Percentiles rank a stretch among this genome's conserved stretches.
Conservation (phyloP, 2,329 filamentous ascomycete species). For the Cephalotrichum gorgonifer region DNA sequence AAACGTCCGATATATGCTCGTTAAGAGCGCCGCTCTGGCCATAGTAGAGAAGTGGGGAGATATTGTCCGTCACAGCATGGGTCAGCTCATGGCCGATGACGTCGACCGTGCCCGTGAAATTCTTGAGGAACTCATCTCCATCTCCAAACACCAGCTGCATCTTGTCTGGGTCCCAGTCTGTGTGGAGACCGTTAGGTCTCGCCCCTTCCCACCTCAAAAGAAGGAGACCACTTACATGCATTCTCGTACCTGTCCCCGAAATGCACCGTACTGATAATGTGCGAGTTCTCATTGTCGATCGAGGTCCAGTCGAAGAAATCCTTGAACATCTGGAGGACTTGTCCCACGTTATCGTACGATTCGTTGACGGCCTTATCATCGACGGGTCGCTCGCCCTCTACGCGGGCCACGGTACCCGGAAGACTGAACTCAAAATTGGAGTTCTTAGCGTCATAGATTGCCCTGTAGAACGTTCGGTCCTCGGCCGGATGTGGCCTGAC, state of each 20-base stretch:
- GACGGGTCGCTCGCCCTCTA: constrained; percentile 28
- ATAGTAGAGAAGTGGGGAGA: constrained; percentile 37
- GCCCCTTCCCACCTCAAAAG: neutral
- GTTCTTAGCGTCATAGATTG: constrained; percentile 32
- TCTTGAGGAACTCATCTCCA: constrained; percentile 37
- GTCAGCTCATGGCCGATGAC: constrained; percentile 49
- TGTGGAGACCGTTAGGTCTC: neutral
- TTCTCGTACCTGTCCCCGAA: constrained; percentile 39
- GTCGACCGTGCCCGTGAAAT: constrained; percentile 41
- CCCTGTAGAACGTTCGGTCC: constrained; percentile 22
- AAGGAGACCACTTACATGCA: constrained; percentile 27
- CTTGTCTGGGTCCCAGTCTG: constrained; percentile 37
- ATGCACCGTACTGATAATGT: constrained; percentile 42
- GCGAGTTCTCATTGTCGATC: constrained; percentile 38
- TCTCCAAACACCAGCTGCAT: constrained; percentile 47
- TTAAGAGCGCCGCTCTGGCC: constrained; percentile 44
- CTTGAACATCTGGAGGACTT: constrained; percentile 38
- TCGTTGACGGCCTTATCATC: constrained; percentile 34
- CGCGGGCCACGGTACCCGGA: constrained; percentile 30
- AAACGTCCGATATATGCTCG: constrained; percentile 45
- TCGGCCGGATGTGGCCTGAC: constrained; percentile 12
- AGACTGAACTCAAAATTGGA: constrained; percentile 22
- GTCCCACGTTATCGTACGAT: constrained; percentile 38
- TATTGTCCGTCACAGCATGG: constrained; percentile 42
- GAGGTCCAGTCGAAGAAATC: constrained; percentile 38